Evolutionary conservation across 257 asterid genomes (phyloP).

Genomic region (Przewalskia tangutica): DNA sequence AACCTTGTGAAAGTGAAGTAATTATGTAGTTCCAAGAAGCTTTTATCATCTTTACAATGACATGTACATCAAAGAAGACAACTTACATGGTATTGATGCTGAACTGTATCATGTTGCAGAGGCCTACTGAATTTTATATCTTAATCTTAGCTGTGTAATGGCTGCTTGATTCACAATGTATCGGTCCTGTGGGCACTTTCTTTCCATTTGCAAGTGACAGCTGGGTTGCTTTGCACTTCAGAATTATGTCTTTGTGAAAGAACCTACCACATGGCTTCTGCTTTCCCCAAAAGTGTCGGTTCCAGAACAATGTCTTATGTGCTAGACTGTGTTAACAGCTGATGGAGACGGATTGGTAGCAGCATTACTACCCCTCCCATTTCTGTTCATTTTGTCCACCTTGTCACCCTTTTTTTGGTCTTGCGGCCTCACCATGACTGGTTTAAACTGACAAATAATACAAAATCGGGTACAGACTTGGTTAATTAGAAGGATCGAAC

Average conservation of each 20-base stretch:
- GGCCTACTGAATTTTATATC: not conserved
- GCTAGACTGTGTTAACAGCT: conserved; percentile 28
- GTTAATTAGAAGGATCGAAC: not conserved
- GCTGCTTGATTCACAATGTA: not conserved
- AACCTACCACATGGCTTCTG: not conserved
- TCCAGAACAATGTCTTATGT: conserved; percentile 13
- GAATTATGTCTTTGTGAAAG: not conserved
- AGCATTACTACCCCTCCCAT: conserved; percentile 30
- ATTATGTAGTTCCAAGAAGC: not conserved
- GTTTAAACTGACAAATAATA: conserved; percentile 55
- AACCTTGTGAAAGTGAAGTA: not conserved
- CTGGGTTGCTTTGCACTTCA: not conserved
- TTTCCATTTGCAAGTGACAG: not conserved
- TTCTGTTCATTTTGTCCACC: conserved; percentile 28
- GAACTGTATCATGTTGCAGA: not conserved
- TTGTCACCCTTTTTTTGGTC: conserved; percentile 23
- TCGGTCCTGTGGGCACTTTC: not conserved
- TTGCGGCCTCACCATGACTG: conserved; percentile 71
- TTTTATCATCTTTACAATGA: not conserved
- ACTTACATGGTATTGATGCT: not conserved
- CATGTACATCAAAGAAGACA: not conserved
- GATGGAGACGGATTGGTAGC: conserved; percentile 29
- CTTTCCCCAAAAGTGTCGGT: not conserved
- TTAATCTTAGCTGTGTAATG: not conserved
- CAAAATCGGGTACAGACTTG: not conserved